These are phyloP conservation scores for Polytrichum commune DNA, from an alignment of 225 moss, liverwort and hornwort genomes.

Conservation along the genomic window DNA sequence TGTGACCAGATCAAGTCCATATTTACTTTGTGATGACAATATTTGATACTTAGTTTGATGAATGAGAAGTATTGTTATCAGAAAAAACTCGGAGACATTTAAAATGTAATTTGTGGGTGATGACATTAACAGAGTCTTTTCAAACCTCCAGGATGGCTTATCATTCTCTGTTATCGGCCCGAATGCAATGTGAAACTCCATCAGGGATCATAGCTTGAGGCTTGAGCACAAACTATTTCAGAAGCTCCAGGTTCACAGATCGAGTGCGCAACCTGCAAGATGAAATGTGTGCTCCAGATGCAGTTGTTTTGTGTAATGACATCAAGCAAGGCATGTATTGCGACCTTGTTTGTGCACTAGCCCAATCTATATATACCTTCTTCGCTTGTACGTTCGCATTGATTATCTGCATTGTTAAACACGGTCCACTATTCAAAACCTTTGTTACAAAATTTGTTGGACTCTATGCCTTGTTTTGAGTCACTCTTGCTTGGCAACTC, in stretches of 20 bases:
- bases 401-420: no score
- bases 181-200: slow-evolving; percentile 8
- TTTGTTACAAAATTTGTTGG: no score
- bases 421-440: no score
- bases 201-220: slow-evolving; percentile 18
- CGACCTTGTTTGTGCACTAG: slow-evolving; percentile 62
- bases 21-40: no score
- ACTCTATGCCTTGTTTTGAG: no score
- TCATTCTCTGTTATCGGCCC: neutral
- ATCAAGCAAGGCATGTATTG: slow-evolving; percentile 63
- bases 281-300: slow-evolving; percentile 35
- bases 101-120: neutral
- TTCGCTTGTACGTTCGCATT: neutral
- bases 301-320: slow-evolving; percentile 25
- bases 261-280: slow-evolving; percentile 25
- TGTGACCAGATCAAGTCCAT: no score
- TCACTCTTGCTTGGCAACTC: no score
- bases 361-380: slow-evolving; percentile 21
- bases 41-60: no score
- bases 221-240: slow-evolving; percentile 29
- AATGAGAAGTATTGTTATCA: no score
- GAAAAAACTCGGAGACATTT: no score
- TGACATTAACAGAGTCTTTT: slow-evolving; percentile 1
- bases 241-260: slow-evolving; percentile 15
- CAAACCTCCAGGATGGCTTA: neutral